Percentiles rank a stretch among this genome's conserved stretches.
These are phyloP conservation scores for Phragmites australis DNA, from an alignment of 176 grass and related monocot species.

Conservation along the genomic window DNA sequence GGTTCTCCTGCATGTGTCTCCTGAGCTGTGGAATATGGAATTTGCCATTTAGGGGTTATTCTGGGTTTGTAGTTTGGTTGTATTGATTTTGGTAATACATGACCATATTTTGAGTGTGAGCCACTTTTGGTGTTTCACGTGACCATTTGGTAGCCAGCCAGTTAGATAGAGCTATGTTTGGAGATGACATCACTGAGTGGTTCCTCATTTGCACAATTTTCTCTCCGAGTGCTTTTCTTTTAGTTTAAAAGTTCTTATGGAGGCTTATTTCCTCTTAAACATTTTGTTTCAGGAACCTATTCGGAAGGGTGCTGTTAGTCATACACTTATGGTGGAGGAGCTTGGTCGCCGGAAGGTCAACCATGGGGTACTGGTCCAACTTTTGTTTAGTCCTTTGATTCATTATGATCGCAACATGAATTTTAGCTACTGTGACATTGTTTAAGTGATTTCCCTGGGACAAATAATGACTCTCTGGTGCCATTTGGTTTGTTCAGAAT, in stretches of 20 bases:
- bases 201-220: constrained; percentile 17
- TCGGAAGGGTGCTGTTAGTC: constrained; percentile 68
- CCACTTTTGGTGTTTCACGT: background rate
- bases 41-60: constrained; percentile 17
- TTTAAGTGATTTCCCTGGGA: constrained; percentile 6
- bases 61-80: constrained; percentile 13
- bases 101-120: background rate
- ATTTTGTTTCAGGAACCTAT: constrained; percentile 72
- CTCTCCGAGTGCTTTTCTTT: background rate
- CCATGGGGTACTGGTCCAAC: constrained; percentile 48
- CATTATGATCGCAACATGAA: background rate
- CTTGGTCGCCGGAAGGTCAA: constrained; percentile 57
- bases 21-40: background rate
- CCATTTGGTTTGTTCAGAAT: background rate
- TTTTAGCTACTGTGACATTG: background rate
- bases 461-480: background rate
- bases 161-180: background rate
- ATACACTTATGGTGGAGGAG: constrained; percentile 73
- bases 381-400: constrained; percentile 32
- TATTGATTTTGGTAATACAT: background rate
- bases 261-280: constrained; percentile 30
- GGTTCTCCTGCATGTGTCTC: background rate
- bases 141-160: background rate
- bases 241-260: background rate
- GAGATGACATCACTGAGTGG: background rate